These are phyloP conservation scores for Casuarina cunninghamiana DNA, from an alignment of 306 rosid species.

Conservation along the genomic window DNA sequence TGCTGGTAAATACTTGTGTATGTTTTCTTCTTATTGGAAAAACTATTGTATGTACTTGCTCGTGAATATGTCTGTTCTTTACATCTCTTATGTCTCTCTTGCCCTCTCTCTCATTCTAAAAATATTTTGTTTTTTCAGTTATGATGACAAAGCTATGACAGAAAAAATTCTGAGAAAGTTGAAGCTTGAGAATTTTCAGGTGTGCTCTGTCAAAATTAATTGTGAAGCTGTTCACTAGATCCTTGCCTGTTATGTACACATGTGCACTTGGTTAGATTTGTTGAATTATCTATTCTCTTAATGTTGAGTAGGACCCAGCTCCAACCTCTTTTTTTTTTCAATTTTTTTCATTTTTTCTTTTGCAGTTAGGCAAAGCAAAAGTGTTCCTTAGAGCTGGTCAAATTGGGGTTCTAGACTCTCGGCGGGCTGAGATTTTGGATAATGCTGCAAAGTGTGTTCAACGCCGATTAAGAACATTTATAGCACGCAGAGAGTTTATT, in stretches of 20 bases:
- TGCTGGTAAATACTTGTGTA: neutral
- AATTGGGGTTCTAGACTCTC: slow-evolving; percentile 87
- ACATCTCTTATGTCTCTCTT: neutral
- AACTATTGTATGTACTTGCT: neutral
- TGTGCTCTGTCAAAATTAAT: slow-evolving; percentile 23
- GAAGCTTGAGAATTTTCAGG: slow-evolving; percentile 91
- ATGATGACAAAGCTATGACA: slow-evolving; percentile 68
- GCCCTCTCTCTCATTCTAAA: neutral
- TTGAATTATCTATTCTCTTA: neutral
- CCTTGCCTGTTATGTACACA: neutral
- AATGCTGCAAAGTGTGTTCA: slow-evolving; percentile 80
- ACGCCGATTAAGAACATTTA: slow-evolving; percentile 59
- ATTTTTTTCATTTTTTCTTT: slow-evolving; percentile 27
- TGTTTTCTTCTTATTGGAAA: neutral
- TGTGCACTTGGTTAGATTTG: neutral
- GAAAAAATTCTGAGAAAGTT: slow-evolving; percentile 70
- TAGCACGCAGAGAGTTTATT: slow-evolving; percentile 66
- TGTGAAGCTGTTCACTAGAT: slow-evolving; percentile 12
- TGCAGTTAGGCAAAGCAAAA: slow-evolving; percentile 88
- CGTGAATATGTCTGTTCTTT: neutral
- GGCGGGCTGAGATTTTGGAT: slow-evolving; percentile 85
- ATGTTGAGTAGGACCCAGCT: neutral
- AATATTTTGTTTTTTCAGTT: slow-evolving; percentile 44
- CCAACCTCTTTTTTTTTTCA: slow-evolving; percentile 24
- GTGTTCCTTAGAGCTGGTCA: slow-evolving; percentile 98